A percentile compares a stretch with the other conserved stretches of the same genome.
Conservation (phyloP, 1,139 yeast genomes). For the Candida glucosophila region DNA sequence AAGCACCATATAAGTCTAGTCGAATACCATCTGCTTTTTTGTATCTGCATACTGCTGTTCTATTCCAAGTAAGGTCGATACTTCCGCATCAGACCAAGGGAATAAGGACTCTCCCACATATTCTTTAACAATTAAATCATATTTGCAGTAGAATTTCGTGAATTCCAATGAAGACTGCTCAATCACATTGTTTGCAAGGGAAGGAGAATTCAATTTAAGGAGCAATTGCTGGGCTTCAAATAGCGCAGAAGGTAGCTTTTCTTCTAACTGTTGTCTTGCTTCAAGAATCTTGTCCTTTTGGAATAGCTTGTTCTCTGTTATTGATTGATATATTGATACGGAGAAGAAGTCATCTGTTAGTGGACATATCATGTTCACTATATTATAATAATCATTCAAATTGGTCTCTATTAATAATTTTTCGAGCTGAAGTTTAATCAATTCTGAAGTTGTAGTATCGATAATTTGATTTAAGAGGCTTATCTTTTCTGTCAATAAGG, state of each 20-base stretch:
- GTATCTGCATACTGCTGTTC: constrained; percentile 20
- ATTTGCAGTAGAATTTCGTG: constrained; percentile 44
- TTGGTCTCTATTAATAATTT: constrained; percentile 41
- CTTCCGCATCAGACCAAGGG: constrained; percentile 49
- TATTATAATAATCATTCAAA: constrained; percentile 47
- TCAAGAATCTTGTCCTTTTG: constrained; percentile 27
- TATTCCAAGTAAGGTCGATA: constrained; percentile 59
- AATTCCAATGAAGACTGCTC: constrained; percentile 40
- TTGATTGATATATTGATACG: constrained; percentile 51
- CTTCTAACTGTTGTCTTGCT: constrained; percentile 37
- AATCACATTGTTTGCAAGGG: constrained; percentile 47
- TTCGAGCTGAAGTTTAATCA: constrained; percentile 35
- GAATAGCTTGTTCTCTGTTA: constrained; percentile 56
- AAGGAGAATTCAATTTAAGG: constrained; percentile 54
- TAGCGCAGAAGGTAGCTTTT: constrained; percentile 50
- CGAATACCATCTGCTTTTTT: constrained; percentile 4
- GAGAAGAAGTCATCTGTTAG: constrained; percentile 48
- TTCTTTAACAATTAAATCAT: constrained; percentile 28
- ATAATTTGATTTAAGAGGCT: constrained; percentile 30
- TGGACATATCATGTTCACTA: constrained; percentile 66
- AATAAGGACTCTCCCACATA: constrained; percentile 31
- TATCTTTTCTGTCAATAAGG: constrained; percentile 29
- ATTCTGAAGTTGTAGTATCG: constrained; percentile 19
- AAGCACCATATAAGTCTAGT: constrained; percentile 2
- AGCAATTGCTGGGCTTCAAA: constrained; percentile 53